Evolutionary conservation across 768 basidiomycete genomes (phyloP), one percentile per base, ranked within the genome.

Genomic region (Collybia sordida): DNA sequence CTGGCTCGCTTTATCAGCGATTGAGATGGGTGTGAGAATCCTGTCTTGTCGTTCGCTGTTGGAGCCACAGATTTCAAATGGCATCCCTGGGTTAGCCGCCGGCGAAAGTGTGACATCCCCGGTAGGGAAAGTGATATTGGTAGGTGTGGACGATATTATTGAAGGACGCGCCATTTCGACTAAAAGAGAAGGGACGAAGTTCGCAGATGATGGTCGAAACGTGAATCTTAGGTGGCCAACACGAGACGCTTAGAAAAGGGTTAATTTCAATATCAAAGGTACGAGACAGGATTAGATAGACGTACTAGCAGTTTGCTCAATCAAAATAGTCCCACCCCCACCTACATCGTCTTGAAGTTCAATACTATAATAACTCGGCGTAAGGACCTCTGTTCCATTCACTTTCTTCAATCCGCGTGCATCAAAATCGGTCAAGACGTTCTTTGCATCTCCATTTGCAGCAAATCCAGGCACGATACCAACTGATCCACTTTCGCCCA

Each of bases 401-500:
- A 56, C 69, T 58, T 81, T 80, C 1, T 36, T 38, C 66, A 83
- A 68, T 1, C 78, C 81, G 6, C 82, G 73, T 19, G 74, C 64
- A 23, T 76, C 78, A 47, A 85, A 81, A 3, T 57, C 61, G 15
- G 70, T 12, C 11, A 11, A 11, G 3, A 31, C 31, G 11, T 31
- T 31, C 65, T 42, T 67, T 72, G 39, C 43, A 1, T 23, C 45
- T 18, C 36, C 37, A 0, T 70, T 65, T 3, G 72, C 65, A 7
- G 28, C n/a, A 21, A 43, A 18, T 6, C 87, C 86, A 11, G 88
- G 86, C 23, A 76, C 74, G 19, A 90, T 70, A 4, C 78, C 72
- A 3, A 83, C 78, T 40, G 80, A 78, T 0, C 79, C 88, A 54
- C 82, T 87, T 57, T 88, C 88, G 2, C 86, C 90, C 89, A 93